Conservation (phyloP, 768 basidiomycete species). For the Tubosaeta brunneosetosa region DNA sequence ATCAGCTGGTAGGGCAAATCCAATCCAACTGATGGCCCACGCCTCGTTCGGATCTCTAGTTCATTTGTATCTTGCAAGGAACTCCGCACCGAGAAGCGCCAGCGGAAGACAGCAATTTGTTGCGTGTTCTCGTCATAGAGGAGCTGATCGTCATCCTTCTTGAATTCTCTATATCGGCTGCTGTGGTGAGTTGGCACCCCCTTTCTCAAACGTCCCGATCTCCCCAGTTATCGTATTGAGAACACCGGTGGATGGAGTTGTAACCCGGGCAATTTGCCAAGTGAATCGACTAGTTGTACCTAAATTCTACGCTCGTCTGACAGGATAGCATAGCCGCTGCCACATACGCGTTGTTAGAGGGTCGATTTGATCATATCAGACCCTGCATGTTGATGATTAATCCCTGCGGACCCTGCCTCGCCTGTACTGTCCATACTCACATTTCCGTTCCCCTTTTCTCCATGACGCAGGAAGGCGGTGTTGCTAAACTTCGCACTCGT, state of each 20-base stretch:
- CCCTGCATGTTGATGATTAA: slow-evolving; percentile 15
- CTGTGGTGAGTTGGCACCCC: neutral
- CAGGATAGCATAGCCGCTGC: slow-evolving; percentile 5
- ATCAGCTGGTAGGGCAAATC: slow-evolving; percentile 12
- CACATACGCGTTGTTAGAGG: slow-evolving; percentile 14
- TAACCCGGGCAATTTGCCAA: slow-evolving; percentile 2
- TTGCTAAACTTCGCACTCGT: neutral
- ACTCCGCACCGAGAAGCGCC: neutral
- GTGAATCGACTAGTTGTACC: slow-evolving; percentile 3
- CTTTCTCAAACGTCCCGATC: neutral
- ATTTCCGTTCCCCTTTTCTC: slow-evolving; percentile 1
- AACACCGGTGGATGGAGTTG: slow-evolving; percentile 2
- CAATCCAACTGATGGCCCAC: slow-evolving; percentile 7
- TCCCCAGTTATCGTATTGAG: neutral
- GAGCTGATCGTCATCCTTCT: neutral
- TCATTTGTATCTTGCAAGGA: neutral
- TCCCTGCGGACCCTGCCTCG: neutral
- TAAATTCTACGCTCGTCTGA: slow-evolving; percentile 2
- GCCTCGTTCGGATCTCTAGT: slow-evolving; percentile 1
- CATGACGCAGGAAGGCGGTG: neutral
- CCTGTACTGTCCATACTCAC: slow-evolving; percentile 1
- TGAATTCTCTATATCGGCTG: neutral
- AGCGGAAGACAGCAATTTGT: neutral
- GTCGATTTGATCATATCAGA: slow-evolving; percentile 18
- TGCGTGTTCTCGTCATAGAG: neutral